A percentile compares a stretch with the other conserved stretches of the same genome.
These are phyloP conservation scores for Colletotrichum camelliae DNA, from an alignment of 2,329 filamentous ascomycete genomes.

Conservation along the genomic window DNA sequence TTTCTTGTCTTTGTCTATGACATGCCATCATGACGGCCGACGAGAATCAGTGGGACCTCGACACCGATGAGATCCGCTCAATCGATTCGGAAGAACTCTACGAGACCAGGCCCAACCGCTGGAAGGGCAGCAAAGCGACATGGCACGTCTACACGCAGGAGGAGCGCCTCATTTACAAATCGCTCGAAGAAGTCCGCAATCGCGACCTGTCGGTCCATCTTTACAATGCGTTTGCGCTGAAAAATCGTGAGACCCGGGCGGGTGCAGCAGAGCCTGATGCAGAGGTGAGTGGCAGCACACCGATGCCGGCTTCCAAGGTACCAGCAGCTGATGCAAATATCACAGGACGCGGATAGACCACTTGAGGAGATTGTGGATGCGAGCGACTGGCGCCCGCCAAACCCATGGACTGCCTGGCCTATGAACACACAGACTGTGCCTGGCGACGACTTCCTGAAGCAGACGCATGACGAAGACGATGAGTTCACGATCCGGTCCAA, in stretches of 20 bases:
- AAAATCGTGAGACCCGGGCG: constrained; percentile 42
- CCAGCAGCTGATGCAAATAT: neutral
- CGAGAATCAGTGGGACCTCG: constrained; percentile 40
- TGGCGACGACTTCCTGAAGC: constrained; percentile 54
- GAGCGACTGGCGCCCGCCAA: constrained; percentile 55
- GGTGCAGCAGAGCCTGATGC: neutral
- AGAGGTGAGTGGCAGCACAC: neutral
- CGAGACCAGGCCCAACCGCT: constrained; percentile 71
- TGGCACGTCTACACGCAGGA: constrained; percentile 69
- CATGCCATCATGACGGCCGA: constrained; percentile 16
- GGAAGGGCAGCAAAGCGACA: constrained; percentile 68
- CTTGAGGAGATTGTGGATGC: constrained; percentile 28
- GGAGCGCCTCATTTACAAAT: constrained; percentile 67
- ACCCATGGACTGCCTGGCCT: constrained; percentile 87
- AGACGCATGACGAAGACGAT: constrained; percentile 51
- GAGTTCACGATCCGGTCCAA: constrained; percentile 54
- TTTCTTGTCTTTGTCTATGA: neutral
- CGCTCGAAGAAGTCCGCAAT: constrained; percentile 67
- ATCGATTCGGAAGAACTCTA: constrained; percentile 52
- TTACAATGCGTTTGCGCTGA: constrained; percentile 78
- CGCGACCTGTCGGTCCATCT: constrained; percentile 77
- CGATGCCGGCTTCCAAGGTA: too few relatives aligned
- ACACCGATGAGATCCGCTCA: constrained; percentile 52
- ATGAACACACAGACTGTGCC: constrained; percentile 68
- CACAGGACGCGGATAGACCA: neutral